Base-by-base conservation (phyloP, 768 basidiomycete species). In the Dendrothele bispora region DNA sequence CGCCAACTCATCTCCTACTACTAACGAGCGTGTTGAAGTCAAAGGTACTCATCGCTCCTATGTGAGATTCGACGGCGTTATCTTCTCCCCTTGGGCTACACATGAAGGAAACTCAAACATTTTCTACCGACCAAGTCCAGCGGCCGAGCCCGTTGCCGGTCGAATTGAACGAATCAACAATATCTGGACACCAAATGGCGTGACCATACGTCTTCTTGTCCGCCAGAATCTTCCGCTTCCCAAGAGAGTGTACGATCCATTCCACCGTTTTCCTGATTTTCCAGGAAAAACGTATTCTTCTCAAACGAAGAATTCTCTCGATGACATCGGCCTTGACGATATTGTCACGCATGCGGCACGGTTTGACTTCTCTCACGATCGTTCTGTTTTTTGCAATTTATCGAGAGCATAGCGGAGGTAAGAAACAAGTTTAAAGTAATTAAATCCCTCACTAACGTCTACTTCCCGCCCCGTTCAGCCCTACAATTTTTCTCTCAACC, bases 381-480 rank as follows among this genome's bases (percentile, higher is more conserved):
- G 49, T 7, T 15, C 37, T 8, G 49, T 50, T 14, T 35, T 50
- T 1, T 40, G 40, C 28, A 35, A 48, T 14, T 35, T 48, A 11
- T 39, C 46, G 6, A 38, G 46, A 39, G 46, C n/a, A n/a, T n/a
- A n/a, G n/a, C n/a, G n/a, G n/a, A n/a, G n/a, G n/a, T n/a, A n/a
- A n/a, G n/a, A n/a, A n/a, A n/a, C n/a, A n/a, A n/a, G n/a, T n/a
- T n/a, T n/a, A n/a, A n/a, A n/a, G n/a, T n/a, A 14, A 72, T 66
- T 30, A 75, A 60, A 20, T 75, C 50, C 45, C 75, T 74, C 55
- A 79, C 79, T 7, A 84, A 55, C 1, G 83, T 83, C 7, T 77
- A 75, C 58, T 83, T 84, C 80, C 80, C 51, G 74, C 67, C 0
- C 80, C 82, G 56, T 82, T 82, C 51, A 64, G 14, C 35, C 43